phyloP scores from a whole-genome alignment of 1,284 basidiomycete species.

The Pisolithus thermaeus region DNA sequence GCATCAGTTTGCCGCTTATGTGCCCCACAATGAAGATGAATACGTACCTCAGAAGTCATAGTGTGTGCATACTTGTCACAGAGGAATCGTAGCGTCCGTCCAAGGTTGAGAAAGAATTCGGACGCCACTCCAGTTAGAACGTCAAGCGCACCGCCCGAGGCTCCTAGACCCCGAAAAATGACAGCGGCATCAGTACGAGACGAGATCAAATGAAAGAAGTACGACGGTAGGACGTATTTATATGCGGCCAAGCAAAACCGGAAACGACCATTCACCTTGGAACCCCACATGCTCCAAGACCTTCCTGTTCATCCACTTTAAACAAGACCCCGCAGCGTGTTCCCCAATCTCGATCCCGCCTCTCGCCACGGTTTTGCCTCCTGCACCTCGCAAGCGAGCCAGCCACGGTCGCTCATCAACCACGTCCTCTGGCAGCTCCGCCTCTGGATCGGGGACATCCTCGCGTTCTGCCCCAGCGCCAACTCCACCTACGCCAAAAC shows the following conservation, averaged over 20 bases:
- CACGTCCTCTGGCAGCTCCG: conserved; percentile 39
- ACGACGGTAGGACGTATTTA: background rate
- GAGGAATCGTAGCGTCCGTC: conserved; percentile 78
- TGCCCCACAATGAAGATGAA: conserved; percentile 1
- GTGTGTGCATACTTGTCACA: conserved; percentile 73
- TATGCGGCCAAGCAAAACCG: background rate
- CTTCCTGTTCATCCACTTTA: conserved; percentile 67
- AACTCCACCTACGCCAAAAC: conserved; percentile 7
- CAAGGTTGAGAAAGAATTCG: conserved; percentile 84
- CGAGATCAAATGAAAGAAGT: background rate
- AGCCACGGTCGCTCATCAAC: conserved; percentile 50
- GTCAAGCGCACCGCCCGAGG: conserved; percentile 68
- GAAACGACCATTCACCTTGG: conserved; percentile 56
- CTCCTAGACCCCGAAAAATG: conserved; percentile 33
- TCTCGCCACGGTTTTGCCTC: conserved; percentile 14
- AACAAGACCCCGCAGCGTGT: conserved; percentile 51
- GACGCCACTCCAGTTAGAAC: conserved; percentile 76
- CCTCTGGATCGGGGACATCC: conserved; percentile 6
- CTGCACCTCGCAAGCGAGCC: conserved; percentile 13
- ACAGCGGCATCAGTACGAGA: background rate
- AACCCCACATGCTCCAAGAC: conserved; percentile 85
- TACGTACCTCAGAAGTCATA: conserved; percentile 77
- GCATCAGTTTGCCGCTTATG: background rate
- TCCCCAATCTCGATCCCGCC: conserved; percentile 42
- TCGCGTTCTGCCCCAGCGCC: conserved; percentile 9